phyloP scores from a whole-genome alignment of 768 basidiomycete species.

The Amanita muscaria region DNA sequence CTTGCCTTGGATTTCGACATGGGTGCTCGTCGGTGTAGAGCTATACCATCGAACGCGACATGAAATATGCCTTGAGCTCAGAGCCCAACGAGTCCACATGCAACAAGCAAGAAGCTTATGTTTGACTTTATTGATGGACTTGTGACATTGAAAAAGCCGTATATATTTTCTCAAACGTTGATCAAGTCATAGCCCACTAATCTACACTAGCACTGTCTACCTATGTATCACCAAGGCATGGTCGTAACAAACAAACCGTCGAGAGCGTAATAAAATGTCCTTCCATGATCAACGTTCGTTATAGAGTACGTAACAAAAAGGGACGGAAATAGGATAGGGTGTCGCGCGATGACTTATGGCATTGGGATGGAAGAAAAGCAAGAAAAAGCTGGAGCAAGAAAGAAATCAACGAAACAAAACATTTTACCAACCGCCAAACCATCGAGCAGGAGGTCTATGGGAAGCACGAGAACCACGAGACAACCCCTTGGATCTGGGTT shows the following conservation, averaged over 20 bases:
- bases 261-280: slow-evolving; percentile 14
- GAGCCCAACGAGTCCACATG: slow-evolving; percentile 1
- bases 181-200: slow-evolving; percentile 13
- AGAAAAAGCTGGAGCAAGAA: slow-evolving; percentile 26
- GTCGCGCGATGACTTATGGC: not conserved
- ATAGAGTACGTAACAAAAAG: slow-evolving; percentile 2
- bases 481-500: slow-evolving; percentile 25
- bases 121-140: slow-evolving; percentile 5
- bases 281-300: slow-evolving; percentile 1
- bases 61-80: not conserved
- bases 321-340: not conserved
- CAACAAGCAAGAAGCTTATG: not conserved
- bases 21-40: slow-evolving; percentile 2
- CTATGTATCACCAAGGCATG: slow-evolving; percentile 15
- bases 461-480: slow-evolving; percentile 36
- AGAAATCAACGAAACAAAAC: slow-evolving; percentile 22
- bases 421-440: slow-evolving; percentile 53
- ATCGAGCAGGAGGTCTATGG: slow-evolving; percentile 44
- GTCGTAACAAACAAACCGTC: slow-evolving; percentile 22
- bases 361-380: slow-evolving; percentile 12
- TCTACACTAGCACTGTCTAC: slow-evolving; percentile 27
- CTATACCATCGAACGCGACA: slow-evolving; percentile 4
- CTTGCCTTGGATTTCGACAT: slow-evolving; percentile 49
- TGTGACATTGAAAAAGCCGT: no score
- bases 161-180: slow-evolving; percentile 12